phyloP scores from a whole-genome alignment of 2,329 filamentous ascomycete genomes.

The Rhynchosporium secalis region DNA sequence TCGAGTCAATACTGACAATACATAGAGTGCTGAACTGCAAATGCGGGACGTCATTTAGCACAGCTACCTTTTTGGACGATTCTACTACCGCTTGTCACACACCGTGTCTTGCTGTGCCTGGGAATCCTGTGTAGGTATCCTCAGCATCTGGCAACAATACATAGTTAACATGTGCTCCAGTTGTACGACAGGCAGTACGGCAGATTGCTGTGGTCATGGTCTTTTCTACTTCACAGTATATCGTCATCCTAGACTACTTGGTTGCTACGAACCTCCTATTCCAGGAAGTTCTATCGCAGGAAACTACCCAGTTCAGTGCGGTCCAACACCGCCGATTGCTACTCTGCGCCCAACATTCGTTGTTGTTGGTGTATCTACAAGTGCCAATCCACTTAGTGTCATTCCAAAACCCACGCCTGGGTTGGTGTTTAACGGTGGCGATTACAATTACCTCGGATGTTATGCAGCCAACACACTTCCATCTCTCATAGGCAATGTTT shows the following conservation, averaged over 20 bases:
- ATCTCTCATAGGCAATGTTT: background rate
- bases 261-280: conserved; percentile 14
- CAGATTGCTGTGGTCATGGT: conserved; percentile 2
- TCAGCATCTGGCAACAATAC: background rate
- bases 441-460: background rate
- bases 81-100: background rate
- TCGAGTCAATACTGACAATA: background rate
- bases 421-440: background rate
- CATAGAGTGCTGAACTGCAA: conserved; percentile 3
- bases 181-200: background rate
- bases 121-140: background rate
- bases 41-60: conserved; percentile 6
- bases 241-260: conserved; percentile 4
- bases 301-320: background rate
- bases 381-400: background rate
- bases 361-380: background rate
- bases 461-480: background rate
- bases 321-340: background rate
- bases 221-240: conserved; percentile 4
- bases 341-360: background rate
- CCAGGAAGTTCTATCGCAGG: conserved; percentile 1
- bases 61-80: background rate
- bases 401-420: background rate
- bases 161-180: background rate
- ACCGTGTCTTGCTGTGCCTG: background rate